These are phyloP conservation scores for Conticribra weissflogii DNA, from an alignment of 108 stramenopile species.

Conservation along the genomic window DNA sequence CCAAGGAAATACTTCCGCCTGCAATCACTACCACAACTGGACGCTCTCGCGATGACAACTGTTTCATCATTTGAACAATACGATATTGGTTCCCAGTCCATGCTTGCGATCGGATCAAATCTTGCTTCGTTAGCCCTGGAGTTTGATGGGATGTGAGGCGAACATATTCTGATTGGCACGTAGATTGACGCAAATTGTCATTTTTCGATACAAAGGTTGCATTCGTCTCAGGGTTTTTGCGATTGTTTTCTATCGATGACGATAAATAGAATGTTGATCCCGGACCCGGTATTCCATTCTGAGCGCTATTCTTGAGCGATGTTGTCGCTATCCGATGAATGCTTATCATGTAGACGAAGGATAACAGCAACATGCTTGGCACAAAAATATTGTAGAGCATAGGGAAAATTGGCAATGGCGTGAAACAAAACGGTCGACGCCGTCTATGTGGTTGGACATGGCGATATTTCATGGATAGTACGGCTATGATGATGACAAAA, in stretches of 20 bases:
- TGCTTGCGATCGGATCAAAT: conserved; percentile 49
- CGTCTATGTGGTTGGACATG: no score
- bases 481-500: no score
- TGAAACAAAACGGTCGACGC: no score
- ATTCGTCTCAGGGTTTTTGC: no score
- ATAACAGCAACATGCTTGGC: background rate
- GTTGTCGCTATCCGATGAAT: conserved; percentile 3
- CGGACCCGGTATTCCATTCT: background rate
- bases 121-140: conserved; percentile 50
- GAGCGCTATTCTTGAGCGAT: conserved; percentile 6
- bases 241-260: no score
- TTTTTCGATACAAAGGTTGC: no score
- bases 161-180: conserved; percentile 47
- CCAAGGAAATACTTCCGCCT: conserved; percentile 66
- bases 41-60: conserved; percentile 19
- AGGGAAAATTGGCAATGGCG: no score
- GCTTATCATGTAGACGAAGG: conserved; percentile 9
- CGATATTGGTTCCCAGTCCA: conserved; percentile 59
- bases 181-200: no score
- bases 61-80: conserved; percentile 22
- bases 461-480: no score
- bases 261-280: no score
- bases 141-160: conserved; percentile 42
- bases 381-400: background rate
- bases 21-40: conserved; percentile 56